Percentiles rank a stretch among this genome's conserved stretches.
These are phyloP conservation scores for Hypsizygus marmoreus DNA, from an alignment of 768 basidiomycete genomes.

Conservation along the genomic window DNA sequence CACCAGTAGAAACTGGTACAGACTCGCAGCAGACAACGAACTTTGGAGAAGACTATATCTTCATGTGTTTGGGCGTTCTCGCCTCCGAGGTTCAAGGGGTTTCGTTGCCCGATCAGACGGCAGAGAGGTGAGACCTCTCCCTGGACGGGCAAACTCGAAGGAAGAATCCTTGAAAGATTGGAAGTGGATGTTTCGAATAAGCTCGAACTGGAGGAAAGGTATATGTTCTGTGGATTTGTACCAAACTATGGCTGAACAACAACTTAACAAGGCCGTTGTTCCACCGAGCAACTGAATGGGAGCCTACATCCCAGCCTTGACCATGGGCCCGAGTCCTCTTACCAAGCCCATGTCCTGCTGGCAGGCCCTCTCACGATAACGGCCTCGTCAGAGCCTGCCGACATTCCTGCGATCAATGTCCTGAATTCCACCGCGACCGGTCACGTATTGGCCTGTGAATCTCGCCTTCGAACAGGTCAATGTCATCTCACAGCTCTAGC, in stretches of 20 bases:
- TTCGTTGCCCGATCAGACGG: constrained; percentile 59
- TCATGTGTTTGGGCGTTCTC: constrained; percentile 61
- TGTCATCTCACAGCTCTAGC: constrained; percentile 64
- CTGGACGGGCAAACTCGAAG: constrained; percentile 46
- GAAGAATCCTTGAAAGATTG: constrained; percentile 55
- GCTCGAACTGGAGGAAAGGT: constrained; percentile 83
- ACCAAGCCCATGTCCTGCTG: constrained; percentile 49
- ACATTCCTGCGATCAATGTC: constrained; percentile 38
- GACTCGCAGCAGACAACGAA: constrained; percentile 69
- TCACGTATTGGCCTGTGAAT: constrained; percentile 46
- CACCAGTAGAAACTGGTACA: constrained; percentile 64
- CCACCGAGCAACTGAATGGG: constrained; percentile 39
- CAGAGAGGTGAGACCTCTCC: constrained; percentile 59
- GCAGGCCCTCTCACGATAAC: constrained; percentile 62
- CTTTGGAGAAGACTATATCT: constrained; percentile 74
- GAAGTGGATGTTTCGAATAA: constrained; percentile 88
- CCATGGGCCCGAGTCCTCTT: constrained; percentile 9
- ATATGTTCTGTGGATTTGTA: constrained; percentile 16
- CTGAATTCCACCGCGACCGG: constrained; percentile 31
- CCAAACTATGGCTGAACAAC: constrained; percentile 8
- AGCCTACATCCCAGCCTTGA: constrained; percentile 8
- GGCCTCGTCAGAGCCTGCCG: constrained; percentile 46
- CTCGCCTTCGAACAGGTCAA: constrained; percentile 28
- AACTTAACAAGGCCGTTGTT: constrained; percentile 59
- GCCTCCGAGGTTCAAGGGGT: constrained; percentile 69